Base-by-base conservation (phyloP, 1,284 basidiomycete genomes). In the Trametes hirsuta region DNA sequence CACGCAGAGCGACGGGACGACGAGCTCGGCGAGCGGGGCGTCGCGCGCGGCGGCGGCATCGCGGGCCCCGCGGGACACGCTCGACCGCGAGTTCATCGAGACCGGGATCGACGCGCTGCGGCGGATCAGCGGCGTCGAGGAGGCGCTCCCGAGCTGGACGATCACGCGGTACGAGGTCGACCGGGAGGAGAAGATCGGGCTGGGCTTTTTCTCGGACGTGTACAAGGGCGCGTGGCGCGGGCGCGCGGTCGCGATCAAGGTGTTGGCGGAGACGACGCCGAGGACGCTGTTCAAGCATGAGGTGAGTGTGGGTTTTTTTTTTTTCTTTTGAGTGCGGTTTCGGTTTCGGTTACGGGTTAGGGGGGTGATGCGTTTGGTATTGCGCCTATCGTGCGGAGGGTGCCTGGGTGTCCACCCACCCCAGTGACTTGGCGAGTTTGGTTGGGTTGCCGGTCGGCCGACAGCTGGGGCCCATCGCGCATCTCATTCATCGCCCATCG, bases 141-240 rank as follows among this genome's bases (percentile, higher is more conserved):
- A 73, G 15, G 77, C 54, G 45, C 71, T 91, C 34, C 88, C 90
- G 0, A 82, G 78, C 62, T 91, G 89, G 89, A 90, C 88, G 2
- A 91, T 91, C 66, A 91, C 88, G 11, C 68, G 84, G 53, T 88
- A 86, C 66, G 88, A 90, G 72, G 81, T 90, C 21, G 82, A 85
- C 64, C 78, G 83, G 3, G 85, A 86, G 52, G 72, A 76, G 62
- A 84, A 84, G 72, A 84, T 91, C 61, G 87, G 88, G 4, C 67
- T 83, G 15, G 88, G 89, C 0, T 86, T 83, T 75, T 88, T 90
- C 73, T 86, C 85, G 21, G 83, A 88, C 61, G 89, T 91, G 4
- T 90, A 87, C 70, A 78, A 78, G 14, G 89, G 88, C 2, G 81
- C 75, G 15, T 91, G 88, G 88, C 77, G 80, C 21, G 77, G 75